Conservation (phyloP, 2,329 filamentous ascomycete genomes). For the Exophiala alcalophila region DNA sequence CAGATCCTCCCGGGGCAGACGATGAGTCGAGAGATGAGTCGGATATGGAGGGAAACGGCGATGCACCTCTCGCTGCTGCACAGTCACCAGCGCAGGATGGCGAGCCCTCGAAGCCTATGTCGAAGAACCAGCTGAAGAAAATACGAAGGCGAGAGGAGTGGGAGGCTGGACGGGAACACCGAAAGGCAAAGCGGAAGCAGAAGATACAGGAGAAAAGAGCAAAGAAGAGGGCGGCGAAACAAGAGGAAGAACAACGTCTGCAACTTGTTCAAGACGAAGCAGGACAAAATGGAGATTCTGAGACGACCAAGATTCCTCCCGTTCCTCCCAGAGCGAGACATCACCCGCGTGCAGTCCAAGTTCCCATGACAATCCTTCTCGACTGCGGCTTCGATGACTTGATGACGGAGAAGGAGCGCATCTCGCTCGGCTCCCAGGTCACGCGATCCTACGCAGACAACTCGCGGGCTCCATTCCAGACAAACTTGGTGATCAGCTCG, state of each 20-base stretch:
- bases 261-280: constrained; percentile 30
- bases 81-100: constrained; percentile 8
- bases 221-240: constrained; percentile 43
- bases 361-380: constrained; percentile 77
- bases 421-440: constrained; percentile 78
- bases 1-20: constrained; percentile 33
- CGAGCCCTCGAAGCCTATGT: constrained; percentile 47
- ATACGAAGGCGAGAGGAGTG: constrained; percentile 68
- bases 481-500: constrained; percentile 72
- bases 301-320: constrained; percentile 13
- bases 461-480: constrained; percentile 61
- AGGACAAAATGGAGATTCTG: constrained; percentile 24
- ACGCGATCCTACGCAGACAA: constrained; percentile 90
- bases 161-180: constrained; percentile 66
- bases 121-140: constrained; percentile 85
- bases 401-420: constrained; percentile 82
- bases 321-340: constrained; percentile 30
- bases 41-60: constrained; percentile 6
- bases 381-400: constrained; percentile 90
- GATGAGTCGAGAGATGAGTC: constrained; percentile 20
- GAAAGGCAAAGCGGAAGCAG: constrained; percentile 58
- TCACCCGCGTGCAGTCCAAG: constrained; percentile 50
- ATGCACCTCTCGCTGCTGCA: constrained; percentile 1
- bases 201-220: constrained; percentile 54
- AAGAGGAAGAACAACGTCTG: constrained; percentile 34